A percentile compares a stretch with the other conserved stretches of the same genome.
Conservation (phyloP, 1,284 basidiomycete species). For the Exsudoporus floridanus region DNA sequence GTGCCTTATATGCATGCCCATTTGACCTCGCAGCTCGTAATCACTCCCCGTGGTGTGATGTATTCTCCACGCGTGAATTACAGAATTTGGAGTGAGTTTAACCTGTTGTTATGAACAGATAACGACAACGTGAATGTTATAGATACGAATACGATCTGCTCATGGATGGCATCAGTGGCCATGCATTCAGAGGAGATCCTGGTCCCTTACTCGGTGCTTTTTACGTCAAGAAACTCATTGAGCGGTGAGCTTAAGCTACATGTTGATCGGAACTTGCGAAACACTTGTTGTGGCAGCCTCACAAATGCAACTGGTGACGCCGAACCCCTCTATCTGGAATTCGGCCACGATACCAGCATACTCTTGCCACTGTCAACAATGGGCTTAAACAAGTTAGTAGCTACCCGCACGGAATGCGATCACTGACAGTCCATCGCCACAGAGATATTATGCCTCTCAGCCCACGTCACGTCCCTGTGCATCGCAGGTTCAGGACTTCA, state of each 20-base stretch:
- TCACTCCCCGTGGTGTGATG: conserved; percentile 43
- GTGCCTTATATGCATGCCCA: conserved; percentile 47
- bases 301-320: conserved; percentile 39
- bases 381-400: conserved; percentile 40
- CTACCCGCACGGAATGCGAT: not conserved
- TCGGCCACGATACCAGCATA: conserved; percentile 51
- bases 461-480: conserved; percentile 27
- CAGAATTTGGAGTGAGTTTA: conserved; percentile 40
- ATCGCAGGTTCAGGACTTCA: conserved; percentile 44
- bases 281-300: conserved; percentile 31
- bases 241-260: conserved; percentile 31
- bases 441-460: conserved; percentile 39
- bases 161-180: conserved; percentile 47
- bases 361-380: conserved; percentile 45
- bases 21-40: conserved; percentile 44
- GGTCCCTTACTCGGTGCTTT: conserved; percentile 45
- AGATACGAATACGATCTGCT: conserved; percentile 48
- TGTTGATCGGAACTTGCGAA: not conserved
- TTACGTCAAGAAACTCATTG: conserved; percentile 45
- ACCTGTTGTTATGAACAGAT: not conserved
- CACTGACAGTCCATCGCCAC: not conserved
- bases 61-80: conserved; percentile 41
- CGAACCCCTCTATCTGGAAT: conserved; percentile 43
- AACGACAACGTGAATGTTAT: not conserved
- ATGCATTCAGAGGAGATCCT: conserved; percentile 40